Base-by-base conservation (phyloP, 257 asterid genomes). In the Ophiorrhiza pumila region DNA sequence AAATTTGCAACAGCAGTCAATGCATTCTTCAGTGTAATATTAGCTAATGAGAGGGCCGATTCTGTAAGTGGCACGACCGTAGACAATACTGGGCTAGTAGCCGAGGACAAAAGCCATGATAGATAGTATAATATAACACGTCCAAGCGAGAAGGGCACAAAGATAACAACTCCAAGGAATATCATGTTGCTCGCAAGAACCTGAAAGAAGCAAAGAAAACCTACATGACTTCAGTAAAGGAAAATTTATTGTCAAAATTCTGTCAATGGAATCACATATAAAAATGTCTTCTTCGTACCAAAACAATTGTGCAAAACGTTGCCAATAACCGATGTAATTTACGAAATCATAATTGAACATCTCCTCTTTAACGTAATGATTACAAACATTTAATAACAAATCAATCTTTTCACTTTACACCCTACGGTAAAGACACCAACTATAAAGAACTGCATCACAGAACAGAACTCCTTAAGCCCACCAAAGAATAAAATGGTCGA, bases 151-250 rank as follows among this genome's bases (percentile, higher is more conserved):
- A 93, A 93, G 34, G 98, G 98, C 71, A 91, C 83, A 82, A 89
- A 87, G 37, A 93, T 86, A 57, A 93, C 90, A 70, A 91, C 96
- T 74, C 97, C 98, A 59, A 93, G 96, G 79, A 93, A 93, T 82
- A 93, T 93, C 97, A 89, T 91, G 80, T 93, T 93, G 87, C 98
- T 93, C 9, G 98, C 98, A 81, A 93, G 98, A 80, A 93, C 98
- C 98, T 93, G 93, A 86, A 76, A 4, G 45, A 66, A 72, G 68
- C 50, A 81, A 73, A 74, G 71, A 32, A 50, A 72, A 42, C 27
- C 61, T 32, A 55, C 7, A 55, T 9, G 32, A 55, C 18, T 31
- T 31, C 46, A 9, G 35, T 17, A 53, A 5, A 49, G 64, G 4
- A 46, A 47, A 5, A 6, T 31, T 7, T 13, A 32, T 41, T 5